Percentiles rank a stretch among this genome's conserved stretches.
phyloP scores from a whole-genome alignment of 2,329 filamentous ascomycete species.

The Diaporthe caulivora region DNA sequence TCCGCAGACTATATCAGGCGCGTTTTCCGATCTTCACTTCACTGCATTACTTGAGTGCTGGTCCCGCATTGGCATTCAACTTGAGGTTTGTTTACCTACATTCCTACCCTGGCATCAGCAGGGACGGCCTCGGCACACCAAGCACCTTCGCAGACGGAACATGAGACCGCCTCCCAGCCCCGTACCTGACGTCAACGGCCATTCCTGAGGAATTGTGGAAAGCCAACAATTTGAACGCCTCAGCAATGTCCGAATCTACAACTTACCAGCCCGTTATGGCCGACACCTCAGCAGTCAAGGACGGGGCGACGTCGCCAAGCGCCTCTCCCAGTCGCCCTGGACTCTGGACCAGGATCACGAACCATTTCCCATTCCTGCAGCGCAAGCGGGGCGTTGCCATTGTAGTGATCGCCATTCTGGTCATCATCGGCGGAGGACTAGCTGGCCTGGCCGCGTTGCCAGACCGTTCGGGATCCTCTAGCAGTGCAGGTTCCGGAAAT shows the following conservation, averaged over 20 bases:
- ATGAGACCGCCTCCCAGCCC: constrained; percentile 25
- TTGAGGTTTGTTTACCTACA: constrained; percentile 24
- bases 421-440: constrained; percentile 52
- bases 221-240: not conserved
- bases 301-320: constrained; percentile 39
- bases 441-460: constrained; percentile 50
- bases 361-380: constrained; percentile 47
- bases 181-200: not conserved
- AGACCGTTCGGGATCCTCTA: constrained; percentile 16
- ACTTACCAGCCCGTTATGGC: constrained; percentile 26
- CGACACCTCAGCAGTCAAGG: not conserved
- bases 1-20: not conserved
- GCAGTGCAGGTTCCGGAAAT: constrained; percentile 16
- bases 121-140: not conserved
- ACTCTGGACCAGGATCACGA: constrained; percentile 40
- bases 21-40: no score
- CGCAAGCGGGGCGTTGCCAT: constrained; percentile 48
- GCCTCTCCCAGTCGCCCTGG: constrained; percentile 12
- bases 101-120: not conserved
- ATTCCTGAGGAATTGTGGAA: not conserved
- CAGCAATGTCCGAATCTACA: constrained; percentile 32
- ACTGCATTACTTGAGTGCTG: not conserved
- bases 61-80: not conserved
- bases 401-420: constrained; percentile 43
- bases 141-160: not conserved